phyloP scores from a whole-genome alignment of 2,329 filamentous ascomycete genomes.

The Fusarium xylarioides region DNA sequence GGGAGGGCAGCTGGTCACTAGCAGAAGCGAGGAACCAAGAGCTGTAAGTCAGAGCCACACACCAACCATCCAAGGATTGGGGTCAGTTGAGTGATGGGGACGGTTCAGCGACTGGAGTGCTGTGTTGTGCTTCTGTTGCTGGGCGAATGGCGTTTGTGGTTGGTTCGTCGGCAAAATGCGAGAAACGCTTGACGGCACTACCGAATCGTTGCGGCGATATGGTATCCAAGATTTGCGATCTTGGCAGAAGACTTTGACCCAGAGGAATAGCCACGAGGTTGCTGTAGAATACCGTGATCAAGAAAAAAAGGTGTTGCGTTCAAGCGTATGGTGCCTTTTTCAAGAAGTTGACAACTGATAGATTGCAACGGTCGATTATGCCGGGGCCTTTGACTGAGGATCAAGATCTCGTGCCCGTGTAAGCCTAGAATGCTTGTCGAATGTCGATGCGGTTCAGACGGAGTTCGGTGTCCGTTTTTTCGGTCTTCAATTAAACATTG shows the following conservation, averaged over 20 bases:
- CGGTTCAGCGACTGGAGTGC: conserved; percentile 22
- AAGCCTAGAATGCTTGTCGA: conserved; percentile 21
- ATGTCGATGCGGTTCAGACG: conserved; percentile 14
- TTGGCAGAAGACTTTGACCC: conserved; percentile 13
- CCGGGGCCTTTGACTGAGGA: conserved; percentile 5
- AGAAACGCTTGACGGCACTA: conserved; percentile 31
- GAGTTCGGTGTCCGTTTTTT: conserved; percentile 18
- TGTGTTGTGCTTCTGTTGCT: conserved; percentile 22
- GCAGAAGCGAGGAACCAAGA: conserved; percentile 36
- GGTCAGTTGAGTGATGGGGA: conserved; percentile 29
- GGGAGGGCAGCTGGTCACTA: conserved; percentile 36
- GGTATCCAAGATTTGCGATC: conserved; percentile 18
- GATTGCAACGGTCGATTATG: conserved; percentile 7
- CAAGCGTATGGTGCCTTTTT: neutral
- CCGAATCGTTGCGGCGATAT: conserved; percentile 26
- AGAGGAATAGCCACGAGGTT: conserved; percentile 15
- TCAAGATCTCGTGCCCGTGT: conserved; percentile 34
- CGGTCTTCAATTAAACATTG: conserved; percentile 6
- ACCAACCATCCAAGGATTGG: conserved; percentile 34
- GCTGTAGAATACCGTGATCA: conserved; percentile 26
- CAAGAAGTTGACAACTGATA: conserved; percentile 16
- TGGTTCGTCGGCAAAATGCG: conserved; percentile 30
- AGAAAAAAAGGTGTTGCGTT: conserved; percentile 9
- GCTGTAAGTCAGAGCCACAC: conserved; percentile 35
- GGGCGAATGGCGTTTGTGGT: conserved; percentile 27